Base-by-base conservation (phyloP, 2,329 filamentous ascomycete genomes). In the Eurotiales sp. region DNA sequence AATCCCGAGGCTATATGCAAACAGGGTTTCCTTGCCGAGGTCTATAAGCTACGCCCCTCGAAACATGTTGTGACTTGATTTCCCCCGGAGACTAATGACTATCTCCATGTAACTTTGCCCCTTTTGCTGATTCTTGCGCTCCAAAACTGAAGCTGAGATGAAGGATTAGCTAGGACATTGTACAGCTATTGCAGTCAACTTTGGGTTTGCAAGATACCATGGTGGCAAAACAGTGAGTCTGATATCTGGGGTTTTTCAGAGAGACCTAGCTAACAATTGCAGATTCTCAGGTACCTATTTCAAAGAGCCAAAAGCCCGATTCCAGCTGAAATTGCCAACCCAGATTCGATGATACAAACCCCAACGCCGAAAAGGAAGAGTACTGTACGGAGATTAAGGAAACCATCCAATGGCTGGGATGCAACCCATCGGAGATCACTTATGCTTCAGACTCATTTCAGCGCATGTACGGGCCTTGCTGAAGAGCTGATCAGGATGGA, bases 151-250 rank as follows among this genome's bases (percentile, higher is more conserved):
- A n/a, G n/a, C n/a, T n/a, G n/a, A n/a, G n/a, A n/a, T n/a, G n/a
- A 37, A 41, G 12, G 1, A 5, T 4, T 21, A 11, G 30, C 11
- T 36, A 52, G 92, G 92, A n/a, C 93, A 97, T 67, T 88, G 87
- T 57, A 97, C 97, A 75, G 92, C 93, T 19, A 96, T 97, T 68
- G 87, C 90, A 0, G 84, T 97, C 70, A 96, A 97, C 72, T 97
- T 97, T 72, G 92, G 92, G 4, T 97, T 96, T 68, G 92, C 93
- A 12, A 83, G 82, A 63, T 84, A 85, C 64, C 88, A 95, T 66
- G 87, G 87, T 32, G 92, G 92, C 52, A 51, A 54, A 57, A 53
- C 51, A 15, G 51, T 53, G 34, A 44, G 51, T 8, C 12, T 37
- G 3, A 2, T 27, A 22, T 30, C 36, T 34, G 19, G 32, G 19